Conservation (phyloP, 805 yeast genomes). For the Cyberlindnera mycetangii region DNA sequence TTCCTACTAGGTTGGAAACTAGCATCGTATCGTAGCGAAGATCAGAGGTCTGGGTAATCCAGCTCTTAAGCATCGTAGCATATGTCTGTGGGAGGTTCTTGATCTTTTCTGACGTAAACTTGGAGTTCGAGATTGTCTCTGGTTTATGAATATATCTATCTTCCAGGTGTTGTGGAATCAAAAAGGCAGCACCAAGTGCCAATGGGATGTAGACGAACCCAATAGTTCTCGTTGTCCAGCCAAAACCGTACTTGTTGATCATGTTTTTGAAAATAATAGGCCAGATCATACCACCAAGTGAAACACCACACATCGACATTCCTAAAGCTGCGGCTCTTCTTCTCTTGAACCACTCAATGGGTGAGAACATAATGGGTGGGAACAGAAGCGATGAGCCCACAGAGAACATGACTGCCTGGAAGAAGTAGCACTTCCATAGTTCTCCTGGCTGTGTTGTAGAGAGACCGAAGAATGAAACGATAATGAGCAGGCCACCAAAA, state of each 20-base stretch:
- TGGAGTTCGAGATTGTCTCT: constrained; percentile 21
- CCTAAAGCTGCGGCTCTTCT: constrained; percentile 56
- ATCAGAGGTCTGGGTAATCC: constrained; percentile 15
- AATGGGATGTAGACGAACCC: constrained; percentile 25
- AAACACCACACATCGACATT: constrained; percentile 46
- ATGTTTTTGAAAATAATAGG: constrained; percentile 24
- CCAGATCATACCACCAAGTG: constrained; percentile 47
- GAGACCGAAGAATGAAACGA: constrained; percentile 21
- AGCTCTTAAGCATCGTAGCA: constrained; percentile 8
- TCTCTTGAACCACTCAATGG: constrained; percentile 70
- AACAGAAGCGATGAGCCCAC: constrained; percentile 43
- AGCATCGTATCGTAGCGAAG: constrained; percentile 12
- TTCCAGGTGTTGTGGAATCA: constrained; percentile 22
- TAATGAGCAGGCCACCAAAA: constrained; percentile 14
- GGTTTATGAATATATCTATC: constrained; percentile 10
- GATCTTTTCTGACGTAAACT: constrained; percentile 12
- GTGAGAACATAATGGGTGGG: constrained; percentile 53
- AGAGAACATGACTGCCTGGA: constrained; percentile 24
- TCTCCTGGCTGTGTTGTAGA: constrained; percentile 17
- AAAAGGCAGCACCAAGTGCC: constrained; percentile 10
- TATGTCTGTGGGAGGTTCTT: constrained; percentile 14
- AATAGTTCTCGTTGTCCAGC: constrained; percentile 22
- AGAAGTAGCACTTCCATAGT: constrained; percentile 27
- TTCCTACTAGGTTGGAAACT: constrained; percentile 19
- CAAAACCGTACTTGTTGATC: constrained; percentile 17